phyloP scores from a whole-genome alignment of 2,329 filamentous ascomycete species.

The Macrophomina tecta region DNA sequence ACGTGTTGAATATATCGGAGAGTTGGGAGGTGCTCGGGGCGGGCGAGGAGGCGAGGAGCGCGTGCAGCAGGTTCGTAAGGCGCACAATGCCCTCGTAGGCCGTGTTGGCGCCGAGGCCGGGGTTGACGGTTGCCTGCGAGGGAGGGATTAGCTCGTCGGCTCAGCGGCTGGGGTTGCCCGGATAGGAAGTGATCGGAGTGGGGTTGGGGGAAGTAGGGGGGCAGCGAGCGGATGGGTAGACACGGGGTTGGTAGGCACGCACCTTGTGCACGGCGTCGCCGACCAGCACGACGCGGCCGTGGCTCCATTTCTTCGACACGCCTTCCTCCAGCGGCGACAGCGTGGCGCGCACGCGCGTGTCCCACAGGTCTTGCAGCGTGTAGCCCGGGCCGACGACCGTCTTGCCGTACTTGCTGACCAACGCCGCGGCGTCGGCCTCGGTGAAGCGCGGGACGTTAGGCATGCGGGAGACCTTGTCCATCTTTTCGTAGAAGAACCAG shows the following conservation, averaged over 20 bases:
- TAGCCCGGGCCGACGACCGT: conserved; percentile 29
- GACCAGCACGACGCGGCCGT: conserved; percentile 13
- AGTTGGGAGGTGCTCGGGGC: not conserved
- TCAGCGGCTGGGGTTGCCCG: not conserved
- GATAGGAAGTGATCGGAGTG: too few species aligned
- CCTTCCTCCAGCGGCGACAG: conserved; percentile 10
- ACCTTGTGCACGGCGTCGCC: conserved; percentile 29
- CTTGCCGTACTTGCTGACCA: conserved; percentile 23
- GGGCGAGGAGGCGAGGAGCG: not conserved
- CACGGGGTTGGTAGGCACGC: not conserved
- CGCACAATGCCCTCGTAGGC: conserved; percentile 14
- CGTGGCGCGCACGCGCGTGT: not conserved
- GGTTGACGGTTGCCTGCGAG: conserved; percentile 12
- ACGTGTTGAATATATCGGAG: not conserved
- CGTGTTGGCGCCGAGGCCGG: conserved; percentile 21
- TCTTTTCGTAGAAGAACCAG: conserved; percentile 24
- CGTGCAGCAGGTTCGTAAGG: conserved; percentile 12
- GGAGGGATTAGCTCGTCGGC: not conserved
- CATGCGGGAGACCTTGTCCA: not conserved
- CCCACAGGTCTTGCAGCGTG: conserved; percentile 17
- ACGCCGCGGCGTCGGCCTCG: conserved; percentile 39
- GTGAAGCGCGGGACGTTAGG: conserved; percentile 36
- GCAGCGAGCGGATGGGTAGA: too few species aligned
- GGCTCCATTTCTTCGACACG: conserved; percentile 8
- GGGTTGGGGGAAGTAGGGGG: too few species aligned